Conservation (phyloP, 345 rosid genomes). For the Gossypium bickii region DNA sequence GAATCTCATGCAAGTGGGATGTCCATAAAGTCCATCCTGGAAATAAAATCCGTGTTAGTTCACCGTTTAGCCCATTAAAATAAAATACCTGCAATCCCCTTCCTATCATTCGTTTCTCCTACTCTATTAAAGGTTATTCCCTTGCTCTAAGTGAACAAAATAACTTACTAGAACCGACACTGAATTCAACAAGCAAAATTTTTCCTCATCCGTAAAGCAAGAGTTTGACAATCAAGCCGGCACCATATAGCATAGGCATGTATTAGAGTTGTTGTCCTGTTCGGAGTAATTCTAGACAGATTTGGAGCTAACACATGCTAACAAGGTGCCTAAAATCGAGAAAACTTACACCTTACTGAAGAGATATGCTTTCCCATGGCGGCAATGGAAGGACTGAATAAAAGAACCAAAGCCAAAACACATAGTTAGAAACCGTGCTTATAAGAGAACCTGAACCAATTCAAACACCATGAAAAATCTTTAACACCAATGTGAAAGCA, state of each 20-base stretch:
- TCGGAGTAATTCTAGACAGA: slow-evolving; percentile 3
- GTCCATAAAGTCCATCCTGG: slow-evolving; percentile 6
- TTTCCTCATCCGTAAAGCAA: background rate
- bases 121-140: background rate
- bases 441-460: slow-evolving; percentile 14
- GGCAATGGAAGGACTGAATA: slow-evolving; percentile 78
- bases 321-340: slow-evolving; percentile 26
- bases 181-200: background rate
- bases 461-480: slow-evolving; percentile 5
- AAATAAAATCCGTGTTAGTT: background rate
- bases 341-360: slow-evolving; percentile 94
- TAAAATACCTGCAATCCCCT: background rate
- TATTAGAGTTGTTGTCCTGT: slow-evolving; percentile 1
- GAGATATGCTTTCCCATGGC: slow-evolving; percentile 98
- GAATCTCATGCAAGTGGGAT: background rate
- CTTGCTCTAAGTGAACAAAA: background rate
- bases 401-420: slow-evolving; percentile 30
- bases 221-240: background rate
- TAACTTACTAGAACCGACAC: background rate
- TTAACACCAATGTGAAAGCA: no score
- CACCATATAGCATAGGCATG: slow-evolving; percentile 5
- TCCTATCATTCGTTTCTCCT: background rate
- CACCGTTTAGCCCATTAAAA: background rate
- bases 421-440: slow-evolving; percentile 29
- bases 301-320: background rate